Evolutionary conservation across 164 flowering plant species (phyloP).

Genomic region (Taxillus chinensis): DNA sequence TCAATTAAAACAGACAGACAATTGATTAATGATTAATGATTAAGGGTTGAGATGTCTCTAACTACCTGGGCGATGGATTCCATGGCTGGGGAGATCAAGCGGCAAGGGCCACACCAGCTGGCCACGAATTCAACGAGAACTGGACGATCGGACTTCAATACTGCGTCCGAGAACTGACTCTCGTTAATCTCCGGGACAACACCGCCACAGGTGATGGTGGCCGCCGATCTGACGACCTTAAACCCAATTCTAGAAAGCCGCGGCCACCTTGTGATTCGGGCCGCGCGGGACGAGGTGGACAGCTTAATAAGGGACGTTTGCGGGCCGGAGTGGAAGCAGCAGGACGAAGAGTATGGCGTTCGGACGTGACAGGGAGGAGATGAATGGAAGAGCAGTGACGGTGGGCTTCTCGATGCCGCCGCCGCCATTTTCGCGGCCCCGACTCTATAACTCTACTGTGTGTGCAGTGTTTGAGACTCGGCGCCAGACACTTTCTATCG

Average conservation of each 20-base stretch:
- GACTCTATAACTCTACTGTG: neutral
- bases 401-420: neutral
- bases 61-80: slow-evolving; percentile 57
- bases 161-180: slow-evolving; percentile 41
- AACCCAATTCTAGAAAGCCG: neutral
- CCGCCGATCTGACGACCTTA: neutral
- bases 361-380: neutral
- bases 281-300: neutral
- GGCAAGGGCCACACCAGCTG: slow-evolving; percentile 88
- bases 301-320: neutral
- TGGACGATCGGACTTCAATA: slow-evolving; percentile 53
- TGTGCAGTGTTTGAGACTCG: too few relatives aligned
- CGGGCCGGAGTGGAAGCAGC: neutral
- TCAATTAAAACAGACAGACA: too few relatives aligned
- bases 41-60: too few relatives aligned
- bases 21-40: too few relatives aligned
- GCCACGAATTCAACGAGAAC: slow-evolving; percentile 88
- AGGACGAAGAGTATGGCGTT: neutral
- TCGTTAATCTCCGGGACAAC: slow-evolving; percentile 41
- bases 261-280: neutral
- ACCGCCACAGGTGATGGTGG: neutral
- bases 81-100: slow-evolving; percentile 53
- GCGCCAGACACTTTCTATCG: too few relatives aligned
- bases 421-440: neutral
- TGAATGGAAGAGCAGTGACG: neutral